Evolutionary conservation across 2,329 filamentous ascomycete genomes (phyloP).

Genomic region (Penicillium concentricum): DNA sequence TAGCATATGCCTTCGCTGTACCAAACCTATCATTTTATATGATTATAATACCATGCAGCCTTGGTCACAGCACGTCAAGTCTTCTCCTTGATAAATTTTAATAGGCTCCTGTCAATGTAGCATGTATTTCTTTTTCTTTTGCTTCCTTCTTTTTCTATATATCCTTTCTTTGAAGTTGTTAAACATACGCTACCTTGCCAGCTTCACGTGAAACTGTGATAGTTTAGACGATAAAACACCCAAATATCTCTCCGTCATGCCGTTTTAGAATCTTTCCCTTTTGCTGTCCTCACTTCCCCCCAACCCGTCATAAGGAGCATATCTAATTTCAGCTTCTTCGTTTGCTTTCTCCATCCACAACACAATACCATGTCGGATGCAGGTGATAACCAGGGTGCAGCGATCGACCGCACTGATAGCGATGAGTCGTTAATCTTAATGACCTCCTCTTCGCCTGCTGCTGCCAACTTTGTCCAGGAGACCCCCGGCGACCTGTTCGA

Average conservation of each 20-base stretch:
- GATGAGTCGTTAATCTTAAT: neutral
- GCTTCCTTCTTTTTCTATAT: neutral
- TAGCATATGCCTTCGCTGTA: neutral
- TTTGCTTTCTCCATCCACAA: neutral
- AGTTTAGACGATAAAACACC: neutral
- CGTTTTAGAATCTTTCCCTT: neutral
- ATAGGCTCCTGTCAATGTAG: no score
- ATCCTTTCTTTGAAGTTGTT: neutral
- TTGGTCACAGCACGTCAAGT: neutral
- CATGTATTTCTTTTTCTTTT: neutral
- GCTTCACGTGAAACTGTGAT: neutral
- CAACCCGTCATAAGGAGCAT: neutral
- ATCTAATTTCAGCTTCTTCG: neutral
- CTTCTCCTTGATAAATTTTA: neutral
- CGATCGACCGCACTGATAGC: neutral
- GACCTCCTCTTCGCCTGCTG: neutral
- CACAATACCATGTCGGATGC: neutral
- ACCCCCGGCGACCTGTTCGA: slow-evolving; percentile 53
- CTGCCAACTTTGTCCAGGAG: slow-evolving; percentile 25
- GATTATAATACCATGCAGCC: neutral
- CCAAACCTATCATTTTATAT: neutral
- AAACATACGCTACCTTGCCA: neutral
- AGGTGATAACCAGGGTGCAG: neutral
- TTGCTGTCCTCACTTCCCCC: neutral
- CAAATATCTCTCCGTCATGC: no score